These are phyloP conservation scores for Plectosphaerella cucumerina DNA, from an alignment of 2,329 filamentous ascomycete genomes.

Conservation along the genomic window DNA sequence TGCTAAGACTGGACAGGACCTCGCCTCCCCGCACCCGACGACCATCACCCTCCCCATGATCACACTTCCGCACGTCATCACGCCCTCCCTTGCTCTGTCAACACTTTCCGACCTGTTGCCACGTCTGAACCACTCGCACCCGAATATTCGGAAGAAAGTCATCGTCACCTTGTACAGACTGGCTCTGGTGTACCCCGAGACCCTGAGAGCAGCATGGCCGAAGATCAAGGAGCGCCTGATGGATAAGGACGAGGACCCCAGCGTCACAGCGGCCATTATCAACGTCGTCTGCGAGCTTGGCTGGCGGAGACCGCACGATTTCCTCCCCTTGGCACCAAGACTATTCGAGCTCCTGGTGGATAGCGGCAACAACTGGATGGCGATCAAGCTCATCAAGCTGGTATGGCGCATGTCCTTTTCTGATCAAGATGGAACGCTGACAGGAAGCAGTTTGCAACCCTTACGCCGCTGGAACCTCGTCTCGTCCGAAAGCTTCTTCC, in stretches of 20 bases:
- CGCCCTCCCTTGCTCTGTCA: conserved; percentile 85
- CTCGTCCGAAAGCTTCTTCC: conserved; percentile 87
- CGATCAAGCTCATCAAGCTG: conserved; percentile 97
- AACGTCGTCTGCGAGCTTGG: conserved; percentile 96
- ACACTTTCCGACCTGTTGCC: conserved; percentile 83
- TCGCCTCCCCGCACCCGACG: conserved; percentile 67
- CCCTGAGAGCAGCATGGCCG: conserved; percentile 87
- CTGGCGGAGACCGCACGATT: conserved; percentile 90
- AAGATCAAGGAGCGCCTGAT: conserved; percentile 94
- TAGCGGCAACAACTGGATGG: conserved; percentile 98
- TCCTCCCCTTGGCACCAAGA: conserved; percentile 83
- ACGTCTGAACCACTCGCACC: conserved; percentile 78
- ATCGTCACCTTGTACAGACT: conserved; percentile 91
- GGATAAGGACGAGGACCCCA: conserved; percentile 84
- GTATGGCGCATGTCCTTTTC: conserved; percentile 40
- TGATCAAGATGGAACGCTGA: conserved; percentile 6
- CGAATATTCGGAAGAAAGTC: conserved; percentile 89
- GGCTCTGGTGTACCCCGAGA: conserved; percentile 94
- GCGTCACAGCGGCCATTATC: conserved; percentile 91
- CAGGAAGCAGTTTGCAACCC: conserved; percentile 71
- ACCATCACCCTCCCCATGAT: conserved; percentile 82
- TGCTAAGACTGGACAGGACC: conserved; percentile 46
- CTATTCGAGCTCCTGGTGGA: conserved; percentile 90
- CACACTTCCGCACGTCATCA: conserved; percentile 92
- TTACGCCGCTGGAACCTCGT: conserved; percentile 88